Conservation (phyloP, 2,329 filamentous ascomycete genomes). For the Pyrenophora tritici-repentis region DNA sequence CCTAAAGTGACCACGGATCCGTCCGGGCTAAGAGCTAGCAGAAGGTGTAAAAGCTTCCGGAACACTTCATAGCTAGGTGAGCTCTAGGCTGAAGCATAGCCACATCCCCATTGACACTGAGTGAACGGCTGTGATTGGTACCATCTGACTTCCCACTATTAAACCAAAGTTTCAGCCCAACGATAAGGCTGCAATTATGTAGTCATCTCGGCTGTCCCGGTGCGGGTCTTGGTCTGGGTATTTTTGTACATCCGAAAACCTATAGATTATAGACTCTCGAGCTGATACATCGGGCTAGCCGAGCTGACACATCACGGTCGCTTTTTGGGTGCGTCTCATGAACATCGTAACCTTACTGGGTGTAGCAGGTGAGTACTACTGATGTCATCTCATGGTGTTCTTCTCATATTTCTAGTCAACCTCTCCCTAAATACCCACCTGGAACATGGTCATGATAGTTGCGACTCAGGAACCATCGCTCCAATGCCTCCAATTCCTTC, state of each 20-base stretch:
- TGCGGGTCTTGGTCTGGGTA: not conserved
- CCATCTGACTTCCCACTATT: conserved; percentile 5
- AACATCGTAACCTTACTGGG: not conserved
- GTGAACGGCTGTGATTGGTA: conserved; percentile 10
- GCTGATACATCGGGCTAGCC: not conserved
- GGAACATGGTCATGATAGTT: not conserved
- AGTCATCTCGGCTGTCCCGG: conserved; percentile 23
- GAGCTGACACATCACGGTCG: conserved; percentile 2
- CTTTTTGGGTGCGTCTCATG: not conserved
- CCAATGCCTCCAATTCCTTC: conserved; percentile 23
- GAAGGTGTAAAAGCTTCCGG: conserved; percentile 14
- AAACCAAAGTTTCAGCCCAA: conserved; percentile 20
- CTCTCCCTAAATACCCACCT: not conserved
- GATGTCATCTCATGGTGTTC: not conserved
- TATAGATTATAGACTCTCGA: not conserved
- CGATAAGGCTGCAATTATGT: conserved; percentile 24
- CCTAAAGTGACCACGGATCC: not conserved
- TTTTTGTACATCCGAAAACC: not conserved
- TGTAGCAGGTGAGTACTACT: not conserved
- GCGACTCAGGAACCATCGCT: not conserved
- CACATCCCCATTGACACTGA: conserved; percentile 7
- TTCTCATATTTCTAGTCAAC: not conserved
- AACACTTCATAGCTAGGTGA: conserved; percentile 9
- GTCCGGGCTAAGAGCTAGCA: not conserved
- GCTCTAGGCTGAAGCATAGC: conserved; percentile 35